These are phyloP conservation scores for Daldinia vernicosa DNA, from an alignment of 495 filamentous ascomycete species.

Conservation along the genomic window DNA sequence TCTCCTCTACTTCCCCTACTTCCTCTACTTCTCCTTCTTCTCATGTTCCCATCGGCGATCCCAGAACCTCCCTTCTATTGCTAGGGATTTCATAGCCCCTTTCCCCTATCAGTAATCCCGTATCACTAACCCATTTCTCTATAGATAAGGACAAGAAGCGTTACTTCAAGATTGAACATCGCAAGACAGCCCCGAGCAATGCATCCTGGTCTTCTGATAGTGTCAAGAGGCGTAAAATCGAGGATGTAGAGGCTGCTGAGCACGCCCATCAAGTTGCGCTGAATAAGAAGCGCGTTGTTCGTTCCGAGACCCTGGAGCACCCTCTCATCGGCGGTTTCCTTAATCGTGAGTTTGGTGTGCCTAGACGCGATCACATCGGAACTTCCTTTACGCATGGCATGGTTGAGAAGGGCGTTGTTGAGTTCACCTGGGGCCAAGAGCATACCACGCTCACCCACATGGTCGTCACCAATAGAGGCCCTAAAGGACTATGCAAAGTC, in stretches of 20 bases:
- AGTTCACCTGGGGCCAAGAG: background rate
- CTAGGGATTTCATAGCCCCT: background rate
- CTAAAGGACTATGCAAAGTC: conserved; percentile 33
- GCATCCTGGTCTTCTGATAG: conserved; percentile 50
- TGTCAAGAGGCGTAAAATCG: conserved; percentile 50
- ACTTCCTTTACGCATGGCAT: conserved; percentile 37
- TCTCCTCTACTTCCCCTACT: background rate
- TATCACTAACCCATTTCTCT: background rate
- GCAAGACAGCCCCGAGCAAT: conserved; percentile 44
- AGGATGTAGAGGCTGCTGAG: conserved; percentile 28
- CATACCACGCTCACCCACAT: conserved; percentile 24
- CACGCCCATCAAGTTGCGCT: conserved; percentile 6
- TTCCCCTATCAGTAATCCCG: background rate
- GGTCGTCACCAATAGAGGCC: conserved; percentile 34
- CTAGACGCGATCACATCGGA: conserved; percentile 31
- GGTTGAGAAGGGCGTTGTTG: conserved; percentile 13
- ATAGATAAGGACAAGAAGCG: conserved; percentile 54
- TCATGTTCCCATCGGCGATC: background rate
- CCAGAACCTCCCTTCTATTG: background rate
- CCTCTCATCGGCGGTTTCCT: conserved; percentile 43
- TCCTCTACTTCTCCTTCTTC: background rate
- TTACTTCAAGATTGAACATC: conserved; percentile 59
- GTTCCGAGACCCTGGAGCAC: conserved; percentile 21
- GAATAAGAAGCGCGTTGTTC: conserved; percentile 39
- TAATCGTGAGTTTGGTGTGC: conserved; percentile 36